Evolutionary conservation across 2,329 filamentous ascomycete genomes (phyloP), one percentile per base, ranked within the genome.

Genomic region (Trichoderma oligosporum): DNA sequence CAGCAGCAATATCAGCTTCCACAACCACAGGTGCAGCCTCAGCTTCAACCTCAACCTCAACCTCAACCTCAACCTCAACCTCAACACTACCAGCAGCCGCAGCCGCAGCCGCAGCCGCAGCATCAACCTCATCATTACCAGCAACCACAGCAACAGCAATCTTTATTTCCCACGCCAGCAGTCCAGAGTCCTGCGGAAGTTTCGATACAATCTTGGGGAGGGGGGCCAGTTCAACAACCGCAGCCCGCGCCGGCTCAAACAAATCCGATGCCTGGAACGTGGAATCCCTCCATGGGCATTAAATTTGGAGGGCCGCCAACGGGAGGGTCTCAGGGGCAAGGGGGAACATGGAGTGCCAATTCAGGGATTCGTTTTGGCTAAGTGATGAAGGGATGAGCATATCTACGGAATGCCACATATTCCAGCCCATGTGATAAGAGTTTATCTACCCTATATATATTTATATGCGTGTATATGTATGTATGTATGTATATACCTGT

Each of bases 251-350:
- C 79, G 2, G 71, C 74, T 48, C 68, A 72, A 60, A 68, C 74
- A 0, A 64, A 66, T 8, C 63, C 65, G 1, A 66, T 67, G 62
- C 61, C 65, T 8, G 62, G 62, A 7, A 67, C 70, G 69, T 96
- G 91, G 91, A 86, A 83, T 56, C 89, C 91, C 0, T 85, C 87
- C 2, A 86, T 89, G 78, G 88, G 87, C 0, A 94, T 96, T 65
- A 86, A 85, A 57, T 96, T 96, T 70, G 83, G 82, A 1, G 79
- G 74, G 14, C 42, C 55, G 20, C 12, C 53, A 4, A n/a, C 45
- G 18, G 61, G 68, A 36, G 36, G 65, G 63, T 53, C 60, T 36
- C 67, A 65, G 27, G 67, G 64, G 16, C 63, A 62, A 35, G 51
- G 65, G 2, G 66, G 78, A 33, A 80, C 77, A 1, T 87, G 84